phyloP scores from a whole-genome alignment of 768 basidiomycete genomes.

The Atractiella rhizophila region DNA sequence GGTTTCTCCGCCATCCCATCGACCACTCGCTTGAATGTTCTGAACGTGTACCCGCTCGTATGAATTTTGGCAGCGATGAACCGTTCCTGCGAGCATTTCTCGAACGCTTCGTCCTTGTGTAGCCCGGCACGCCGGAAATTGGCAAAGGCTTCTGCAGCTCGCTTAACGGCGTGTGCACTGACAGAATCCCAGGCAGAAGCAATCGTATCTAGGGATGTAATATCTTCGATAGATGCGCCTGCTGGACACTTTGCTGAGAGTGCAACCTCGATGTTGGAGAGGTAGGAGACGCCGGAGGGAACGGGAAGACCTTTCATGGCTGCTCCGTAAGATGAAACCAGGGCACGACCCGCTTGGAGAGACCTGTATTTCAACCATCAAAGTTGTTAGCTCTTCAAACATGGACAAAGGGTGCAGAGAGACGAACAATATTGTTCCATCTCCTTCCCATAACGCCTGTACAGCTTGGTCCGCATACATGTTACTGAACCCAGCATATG shows the following conservation, averaged over 20 bases:
- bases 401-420: neutral
- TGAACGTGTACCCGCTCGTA: constrained; percentile 23
- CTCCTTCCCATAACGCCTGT: constrained; percentile 26
- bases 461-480: constrained; percentile 25
- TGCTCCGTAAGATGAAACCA: constrained; percentile 16
- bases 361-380: neutral
- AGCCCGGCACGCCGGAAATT: constrained; percentile 19
- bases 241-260: constrained; percentile 19
- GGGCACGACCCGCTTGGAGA: constrained; percentile 15
- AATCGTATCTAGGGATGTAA: constrained; percentile 19
- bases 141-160: constrained; percentile 23
- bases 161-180: constrained; percentile 24
- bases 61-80: constrained; percentile 27
- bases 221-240: constrained; percentile 3
- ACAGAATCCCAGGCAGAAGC: constrained; percentile 23
- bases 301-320: constrained; percentile 21
- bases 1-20: constrained; percentile 19
- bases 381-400: neutral
- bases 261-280: constrained; percentile 18
- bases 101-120: constrained; percentile 25
- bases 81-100: constrained; percentile 23
- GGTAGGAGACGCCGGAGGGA: constrained; percentile 24
- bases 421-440: constrained; percentile 21
- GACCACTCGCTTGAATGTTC: constrained; percentile 21
- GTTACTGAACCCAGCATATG: constrained; percentile 19